These are phyloP conservation scores for Plasmodium coatneyi DNA, from an alignment of 169 alveolate species.

Conservation along the genomic window DNA sequence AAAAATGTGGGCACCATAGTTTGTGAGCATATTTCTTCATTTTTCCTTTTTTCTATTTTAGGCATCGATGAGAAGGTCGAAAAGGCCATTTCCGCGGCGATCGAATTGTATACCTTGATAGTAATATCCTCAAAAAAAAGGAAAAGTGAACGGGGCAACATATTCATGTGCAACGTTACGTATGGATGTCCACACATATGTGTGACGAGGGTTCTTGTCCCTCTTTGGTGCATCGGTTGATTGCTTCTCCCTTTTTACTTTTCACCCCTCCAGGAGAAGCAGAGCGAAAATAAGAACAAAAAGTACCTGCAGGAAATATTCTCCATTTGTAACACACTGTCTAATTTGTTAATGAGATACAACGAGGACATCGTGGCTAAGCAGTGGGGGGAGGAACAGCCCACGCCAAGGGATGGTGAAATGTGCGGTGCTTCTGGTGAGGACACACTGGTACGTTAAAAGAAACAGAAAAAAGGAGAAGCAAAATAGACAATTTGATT, in stretches of 20 bases:
- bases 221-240: neutral
- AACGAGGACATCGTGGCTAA: neutral
- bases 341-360: constrained; percentile 18
- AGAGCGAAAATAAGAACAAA: constrained; percentile 2
- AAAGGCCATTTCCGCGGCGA: constrained; percentile 13
- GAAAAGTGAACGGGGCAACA: neutral
- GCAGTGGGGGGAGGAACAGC: neutral
- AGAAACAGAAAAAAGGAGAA: neutral
- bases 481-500: neutral
- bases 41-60: constrained; percentile 1
- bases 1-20: neutral
- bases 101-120: constrained; percentile 18
- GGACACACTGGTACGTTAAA: neutral
- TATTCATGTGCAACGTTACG: neutral
- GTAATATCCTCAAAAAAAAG: neutral
- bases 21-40: neutral
- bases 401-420: neutral
- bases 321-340: constrained; percentile 16
- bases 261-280: constrained; percentile 11
- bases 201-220: neutral
- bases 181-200: neutral
- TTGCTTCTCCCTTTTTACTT: neutral
- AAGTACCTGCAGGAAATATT: constrained; percentile 22
- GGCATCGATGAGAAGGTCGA: constrained; percentile 34
- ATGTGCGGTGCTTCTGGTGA: neutral